phyloP scores from a whole-genome alignment of 306 rosid genomes.

The Cicer bijugum region DNA sequence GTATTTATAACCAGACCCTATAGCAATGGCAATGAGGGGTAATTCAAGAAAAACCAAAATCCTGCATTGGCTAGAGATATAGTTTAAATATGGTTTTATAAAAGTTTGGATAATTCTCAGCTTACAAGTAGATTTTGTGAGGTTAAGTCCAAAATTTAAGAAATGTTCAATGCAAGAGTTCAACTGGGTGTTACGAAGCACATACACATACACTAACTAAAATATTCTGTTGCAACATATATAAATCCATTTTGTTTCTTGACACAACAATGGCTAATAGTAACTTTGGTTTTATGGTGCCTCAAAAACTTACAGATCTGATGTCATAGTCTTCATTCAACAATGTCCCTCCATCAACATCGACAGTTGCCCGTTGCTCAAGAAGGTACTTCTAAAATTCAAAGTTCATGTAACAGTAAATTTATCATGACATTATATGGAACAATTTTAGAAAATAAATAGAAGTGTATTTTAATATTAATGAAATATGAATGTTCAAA shows the following conservation, averaged over 20 bases:
- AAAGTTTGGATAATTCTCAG: too few relatives aligned
- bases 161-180: not conserved
- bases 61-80: too few relatives aligned
- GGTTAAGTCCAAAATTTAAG: too few relatives aligned
- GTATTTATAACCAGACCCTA: too few relatives aligned
- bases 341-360: slow-evolving; percentile 85
- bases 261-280: slow-evolving; percentile 11
- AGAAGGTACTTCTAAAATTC: slow-evolving; percentile 80
- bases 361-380: slow-evolving; percentile 74
- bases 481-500: not conserved
- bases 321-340: slow-evolving; percentile 89
- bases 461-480: not conserved
- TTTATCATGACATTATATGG: slow-evolving; percentile 11
- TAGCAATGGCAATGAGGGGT: too few relatives aligned
- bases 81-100: too few relatives aligned
- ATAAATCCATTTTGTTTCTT: not conserved
- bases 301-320: slow-evolving; percentile 77
- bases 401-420: slow-evolving; percentile 36
- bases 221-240: slow-evolving; percentile 17
- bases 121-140: too few relatives aligned
- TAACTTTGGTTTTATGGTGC: slow-evolving; percentile 30
- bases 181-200: not conserved
- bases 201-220: not conserved
- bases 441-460: slow-evolving; percentile 19
- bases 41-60: too few relatives aligned